Percentiles rank a stretch among this genome's conserved stretches.
These are phyloP conservation scores for Tricholoma matsutake DNA, from an alignment of 768 basidiomycete species.

Conservation along the genomic window DNA sequence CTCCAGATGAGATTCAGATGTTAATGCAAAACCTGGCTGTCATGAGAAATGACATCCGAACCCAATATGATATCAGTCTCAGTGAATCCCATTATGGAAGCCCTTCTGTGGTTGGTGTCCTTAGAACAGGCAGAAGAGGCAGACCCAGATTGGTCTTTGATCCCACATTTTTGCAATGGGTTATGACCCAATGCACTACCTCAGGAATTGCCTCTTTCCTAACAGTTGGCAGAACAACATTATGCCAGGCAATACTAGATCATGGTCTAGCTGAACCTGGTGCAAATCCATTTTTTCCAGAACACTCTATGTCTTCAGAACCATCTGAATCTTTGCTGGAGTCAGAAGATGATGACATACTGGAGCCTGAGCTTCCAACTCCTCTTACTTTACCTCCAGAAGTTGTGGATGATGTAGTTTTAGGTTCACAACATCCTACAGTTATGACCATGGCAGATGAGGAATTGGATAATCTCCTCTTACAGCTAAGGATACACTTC, in stretches of 20 bases:
- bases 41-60: neutral
- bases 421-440: too few species aligned
- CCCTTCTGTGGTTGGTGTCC: neutral
- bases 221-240: neutral
- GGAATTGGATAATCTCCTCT: neutral
- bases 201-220: neutral
- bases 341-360: neutral
- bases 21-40: conserved; percentile 1
- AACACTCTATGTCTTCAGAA: neutral
- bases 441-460: neutral
- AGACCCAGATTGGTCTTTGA: neutral
- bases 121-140: neutral
- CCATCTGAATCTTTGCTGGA: neutral
- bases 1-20: neutral
- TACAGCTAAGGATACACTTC: neutral
- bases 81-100: neutral
- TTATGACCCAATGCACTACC: neutral
- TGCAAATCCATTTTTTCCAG: neutral
- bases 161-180: neutral
- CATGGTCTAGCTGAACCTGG: neutral
- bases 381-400: too few species aligned
- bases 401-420: too few species aligned
- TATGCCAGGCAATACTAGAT: neutral
- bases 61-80: neutral
- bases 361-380: neutral